Evolutionary conservation across 2,329 filamentous ascomycete species (phyloP).

Genomic region (Talaromyces albobiverticillius): DNA sequence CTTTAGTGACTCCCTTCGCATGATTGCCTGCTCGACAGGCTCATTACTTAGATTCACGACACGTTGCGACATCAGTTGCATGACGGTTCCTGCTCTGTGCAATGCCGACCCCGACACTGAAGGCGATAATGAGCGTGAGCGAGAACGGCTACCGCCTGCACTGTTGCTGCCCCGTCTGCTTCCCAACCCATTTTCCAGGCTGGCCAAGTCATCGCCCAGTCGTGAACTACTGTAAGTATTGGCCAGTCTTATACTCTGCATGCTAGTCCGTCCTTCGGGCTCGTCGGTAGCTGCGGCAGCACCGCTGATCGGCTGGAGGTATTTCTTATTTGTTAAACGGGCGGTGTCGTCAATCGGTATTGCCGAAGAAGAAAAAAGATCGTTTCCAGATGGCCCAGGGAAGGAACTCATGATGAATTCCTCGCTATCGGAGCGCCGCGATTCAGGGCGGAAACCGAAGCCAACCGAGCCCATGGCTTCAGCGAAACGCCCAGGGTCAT

Average conservation of each 20-base stretch:
- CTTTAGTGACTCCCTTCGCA: slow-evolving; percentile 54
- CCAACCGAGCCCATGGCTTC: slow-evolving; percentile 42
- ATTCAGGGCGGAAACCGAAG: slow-evolving; percentile 32
- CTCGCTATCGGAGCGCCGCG: slow-evolving; percentile 23
- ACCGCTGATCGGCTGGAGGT: slow-evolving; percentile 57
- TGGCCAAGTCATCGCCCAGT: slow-evolving; percentile 57
- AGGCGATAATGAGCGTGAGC: slow-evolving; percentile 58
- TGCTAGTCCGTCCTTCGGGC: slow-evolving; percentile 49
- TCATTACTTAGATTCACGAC: slow-evolving; percentile 98
- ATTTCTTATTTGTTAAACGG: slow-evolving; percentile 56
- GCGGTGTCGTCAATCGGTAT: slow-evolving; percentile 55
- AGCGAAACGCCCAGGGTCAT: slow-evolving; percentile 39
- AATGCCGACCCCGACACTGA: slow-evolving; percentile 62
- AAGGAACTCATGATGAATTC: slow-evolving; percentile 19
- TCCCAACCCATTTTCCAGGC: slow-evolving; percentile 54
- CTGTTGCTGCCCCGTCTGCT: slow-evolving; percentile 49
- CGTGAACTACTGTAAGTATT: slow-evolving; percentile 42
- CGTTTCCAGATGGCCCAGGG: slow-evolving; percentile 24
- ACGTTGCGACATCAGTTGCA: slow-evolving; percentile 88
- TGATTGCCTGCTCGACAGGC: slow-evolving; percentile 69
- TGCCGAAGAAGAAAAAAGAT: slow-evolving; percentile 55
- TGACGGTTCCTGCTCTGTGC: slow-evolving; percentile 69
- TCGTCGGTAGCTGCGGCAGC: slow-evolving; percentile 38
- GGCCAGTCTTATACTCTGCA: slow-evolving; percentile 54
- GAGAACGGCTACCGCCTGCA: slow-evolving; percentile 21